These are phyloP conservation scores for Rhodotorula paludigena DNA, from an alignment of 768 basidiomycete species.

Conservation along the genomic window DNA sequence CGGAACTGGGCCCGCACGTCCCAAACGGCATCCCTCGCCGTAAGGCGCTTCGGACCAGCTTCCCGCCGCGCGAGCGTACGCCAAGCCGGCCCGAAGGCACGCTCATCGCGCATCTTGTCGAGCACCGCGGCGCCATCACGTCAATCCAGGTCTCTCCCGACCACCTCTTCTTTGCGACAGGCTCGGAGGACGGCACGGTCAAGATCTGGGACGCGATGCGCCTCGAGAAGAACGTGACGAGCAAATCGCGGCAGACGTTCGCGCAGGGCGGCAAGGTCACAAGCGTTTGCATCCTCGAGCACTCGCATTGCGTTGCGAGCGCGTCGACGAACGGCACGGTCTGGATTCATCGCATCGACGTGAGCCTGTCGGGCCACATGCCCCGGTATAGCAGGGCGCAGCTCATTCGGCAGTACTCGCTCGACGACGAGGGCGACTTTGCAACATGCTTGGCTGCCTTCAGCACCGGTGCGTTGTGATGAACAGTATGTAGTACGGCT, in stretches of 20 bases:
- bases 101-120: slow-evolving; percentile 74
- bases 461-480: slow-evolving; percentile 57
- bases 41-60: slow-evolving; percentile 64
- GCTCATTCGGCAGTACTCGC: slow-evolving; percentile 70
- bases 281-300: slow-evolving; percentile 71
- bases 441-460: slow-evolving; percentile 79
- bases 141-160: slow-evolving; percentile 84
- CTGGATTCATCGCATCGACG: slow-evolving; percentile 75
- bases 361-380: slow-evolving; percentile 61
- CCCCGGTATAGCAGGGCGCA: slow-evolving; percentile 80
- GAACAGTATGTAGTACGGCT: too few species aligned
- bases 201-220: slow-evolving; percentile 62
- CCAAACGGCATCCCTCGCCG: slow-evolving; percentile 74
- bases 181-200: slow-evolving; percentile 50
- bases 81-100: slow-evolving; percentile 64
- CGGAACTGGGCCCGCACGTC: slow-evolving; percentile 86
- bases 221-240: slow-evolving; percentile 89
- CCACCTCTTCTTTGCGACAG: slow-evolving; percentile 69
- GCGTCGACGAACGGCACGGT: slow-evolving; percentile 78
- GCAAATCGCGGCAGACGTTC: slow-evolving; percentile 55
- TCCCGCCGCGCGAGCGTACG: slow-evolving; percentile 61
- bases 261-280: slow-evolving; percentile 63
- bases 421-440: slow-evolving; percentile 69
- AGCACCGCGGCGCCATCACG: slow-evolving; percentile 74
- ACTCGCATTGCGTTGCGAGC: slow-evolving; percentile 76